A percentile compares a stretch with the other conserved stretches of the same genome.
Conservation (phyloP, 495 filamentous ascomycete genomes). For the Baudoinia panamericana region DNA sequence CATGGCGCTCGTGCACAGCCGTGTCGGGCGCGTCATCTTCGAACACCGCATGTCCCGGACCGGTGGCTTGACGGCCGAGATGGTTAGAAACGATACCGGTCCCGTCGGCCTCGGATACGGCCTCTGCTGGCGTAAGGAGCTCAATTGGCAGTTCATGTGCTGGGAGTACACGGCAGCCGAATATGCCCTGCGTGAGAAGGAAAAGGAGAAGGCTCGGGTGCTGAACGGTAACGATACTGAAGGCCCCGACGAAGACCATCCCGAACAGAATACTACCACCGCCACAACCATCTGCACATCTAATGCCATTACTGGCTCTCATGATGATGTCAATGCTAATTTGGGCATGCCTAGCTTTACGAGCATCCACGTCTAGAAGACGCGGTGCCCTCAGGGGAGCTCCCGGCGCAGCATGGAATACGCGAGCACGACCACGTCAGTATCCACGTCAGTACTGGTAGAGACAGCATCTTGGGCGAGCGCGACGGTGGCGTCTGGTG, state of each 20-base stretch:
- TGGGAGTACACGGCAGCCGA: constrained; percentile 49
- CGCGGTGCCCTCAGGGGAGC: constrained; percentile 15
- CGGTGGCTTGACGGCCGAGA: constrained; percentile 42
- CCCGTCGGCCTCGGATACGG: constrained; percentile 50
- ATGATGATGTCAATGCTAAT: constrained; percentile 14
- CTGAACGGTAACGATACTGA: constrained; percentile 3
- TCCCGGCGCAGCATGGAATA: constrained; percentile 16
- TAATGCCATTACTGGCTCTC: too few species aligned
- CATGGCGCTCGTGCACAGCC: constrained; percentile 87
- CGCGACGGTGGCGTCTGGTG: background rate
- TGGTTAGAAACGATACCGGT: constrained; percentile 20
- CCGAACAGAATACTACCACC: background rate
- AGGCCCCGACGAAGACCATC: background rate
- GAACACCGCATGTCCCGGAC: constrained; percentile 47
- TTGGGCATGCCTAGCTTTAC: constrained; percentile 18
- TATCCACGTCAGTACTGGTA: background rate
- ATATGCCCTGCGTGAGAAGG: background rate
- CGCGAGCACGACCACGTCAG: constrained; percentile 7
- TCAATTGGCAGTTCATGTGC: constrained; percentile 84
- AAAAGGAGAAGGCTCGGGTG: background rate
- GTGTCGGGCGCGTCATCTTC: constrained; percentile 76
- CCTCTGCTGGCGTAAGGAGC: constrained; percentile 75
- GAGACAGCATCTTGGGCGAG: background rate
- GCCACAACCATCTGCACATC: background rate
- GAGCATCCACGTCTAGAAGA: constrained; percentile 19